These are phyloP conservation scores for Myriosclerotinia duriaeana DNA, from an alignment of 2,329 filamentous ascomycete genomes.

Conservation along the genomic window DNA sequence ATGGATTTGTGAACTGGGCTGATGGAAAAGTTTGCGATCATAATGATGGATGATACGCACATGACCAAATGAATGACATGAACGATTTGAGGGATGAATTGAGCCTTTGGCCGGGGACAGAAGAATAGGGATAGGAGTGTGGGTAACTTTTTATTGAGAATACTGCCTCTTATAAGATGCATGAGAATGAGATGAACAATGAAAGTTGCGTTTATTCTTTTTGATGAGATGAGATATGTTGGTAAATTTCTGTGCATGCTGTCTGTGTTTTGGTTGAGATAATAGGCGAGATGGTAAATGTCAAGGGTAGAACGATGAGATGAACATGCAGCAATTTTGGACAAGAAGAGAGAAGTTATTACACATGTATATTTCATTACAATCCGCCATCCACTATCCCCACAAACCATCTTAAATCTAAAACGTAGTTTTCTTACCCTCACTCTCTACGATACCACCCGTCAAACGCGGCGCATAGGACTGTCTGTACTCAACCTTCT, in stretches of 20 bases:
- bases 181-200: neutral
- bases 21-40: too few species aligned
- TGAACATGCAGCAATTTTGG: neutral
- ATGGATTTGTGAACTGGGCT: neutral
- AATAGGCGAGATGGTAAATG: neutral
- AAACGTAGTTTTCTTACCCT: constrained; percentile 81
- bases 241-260: neutral
- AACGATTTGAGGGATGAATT: neutral
- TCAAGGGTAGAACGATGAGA: too few species aligned
- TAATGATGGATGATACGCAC: neutral
- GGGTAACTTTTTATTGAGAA: neutral
- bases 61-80: neutral
- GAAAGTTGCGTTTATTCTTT: neutral
- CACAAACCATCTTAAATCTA: constrained; percentile 45
- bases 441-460: constrained; percentile 73
- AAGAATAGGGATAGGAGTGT: neutral
- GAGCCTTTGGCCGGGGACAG: neutral
- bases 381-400: neutral
- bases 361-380: constrained; percentile 12
- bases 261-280: too few species aligned
- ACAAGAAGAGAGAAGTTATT: neutral
- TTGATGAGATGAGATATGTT: neutral
- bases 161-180: neutral
- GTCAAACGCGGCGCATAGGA: constrained; percentile 62
- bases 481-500: constrained; percentile 49